Conservation (phyloP, 2,329 filamentous ascomycete species). For the Sclerotinia subarctica region DNA sequence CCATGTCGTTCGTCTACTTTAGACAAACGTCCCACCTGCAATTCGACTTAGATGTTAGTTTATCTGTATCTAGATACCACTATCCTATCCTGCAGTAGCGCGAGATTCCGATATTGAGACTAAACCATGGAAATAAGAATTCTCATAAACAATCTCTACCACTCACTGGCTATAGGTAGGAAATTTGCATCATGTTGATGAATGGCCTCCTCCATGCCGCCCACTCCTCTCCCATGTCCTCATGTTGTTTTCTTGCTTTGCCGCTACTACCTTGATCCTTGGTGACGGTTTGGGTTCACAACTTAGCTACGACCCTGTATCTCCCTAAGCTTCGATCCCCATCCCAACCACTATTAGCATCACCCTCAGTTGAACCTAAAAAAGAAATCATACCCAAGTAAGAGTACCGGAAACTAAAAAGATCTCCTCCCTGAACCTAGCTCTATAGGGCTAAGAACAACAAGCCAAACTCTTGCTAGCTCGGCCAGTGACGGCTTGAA, state of each 20-base stretch:
- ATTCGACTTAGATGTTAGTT: slow-evolving; percentile 11
- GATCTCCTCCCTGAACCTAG: neutral
- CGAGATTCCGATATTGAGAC: neutral
- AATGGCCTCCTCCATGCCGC: neutral
- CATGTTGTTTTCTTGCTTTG: neutral
- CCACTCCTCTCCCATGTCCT: neutral
- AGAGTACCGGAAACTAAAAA: slow-evolving; percentile 4
- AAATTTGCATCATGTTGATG: neutral
- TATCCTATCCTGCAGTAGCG: neutral
- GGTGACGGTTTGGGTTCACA: slow-evolving; percentile 5
- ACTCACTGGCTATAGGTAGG: neutral
- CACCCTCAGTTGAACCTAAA: slow-evolving; percentile 10
- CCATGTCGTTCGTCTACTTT: slow-evolving; percentile 6
- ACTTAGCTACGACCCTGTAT: slow-evolving; percentile 11
- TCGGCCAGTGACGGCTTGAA: slow-evolving; percentile 10
- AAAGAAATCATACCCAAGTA: neutral
- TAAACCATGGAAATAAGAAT: neutral
- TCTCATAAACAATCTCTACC: neutral
- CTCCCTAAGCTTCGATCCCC: neutral
- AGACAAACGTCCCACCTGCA: slow-evolving; percentile 5
- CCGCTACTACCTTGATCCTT: slow-evolving; percentile 8
- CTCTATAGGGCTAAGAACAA: slow-evolving; percentile 3
- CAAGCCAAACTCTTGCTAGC: neutral
- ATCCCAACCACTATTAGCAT: neutral
- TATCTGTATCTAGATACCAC: slow-evolving; percentile 5